Evolutionary conservation across 306 rosid species (phyloP).

Genomic region (Abrus pulchellus): DNA sequence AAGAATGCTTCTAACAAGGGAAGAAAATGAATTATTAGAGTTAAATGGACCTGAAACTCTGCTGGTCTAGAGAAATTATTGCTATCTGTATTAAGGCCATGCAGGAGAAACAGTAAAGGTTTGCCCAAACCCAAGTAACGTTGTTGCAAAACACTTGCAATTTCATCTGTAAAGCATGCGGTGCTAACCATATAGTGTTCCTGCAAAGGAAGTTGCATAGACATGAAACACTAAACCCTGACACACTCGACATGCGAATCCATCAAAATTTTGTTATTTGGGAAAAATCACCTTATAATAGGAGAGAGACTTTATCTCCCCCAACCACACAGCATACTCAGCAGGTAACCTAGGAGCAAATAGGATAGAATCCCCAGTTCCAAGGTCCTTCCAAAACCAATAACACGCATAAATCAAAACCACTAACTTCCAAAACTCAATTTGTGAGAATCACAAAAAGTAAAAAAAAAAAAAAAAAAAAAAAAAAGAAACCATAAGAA

Average conservation of each 20-base stretch:
- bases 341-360: slow-evolving; percentile 84
- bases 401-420: slow-evolving; percentile 19
- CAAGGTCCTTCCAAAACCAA: slow-evolving; percentile 67
- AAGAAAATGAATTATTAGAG: slow-evolving; percentile 17
- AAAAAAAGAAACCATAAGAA: slow-evolving; percentile 19
- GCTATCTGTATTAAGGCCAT: slow-evolving; percentile 88
- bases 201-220: slow-evolving; percentile 57
- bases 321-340: slow-evolving; percentile 94
- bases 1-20: neutral
- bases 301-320: slow-evolving; percentile 69
- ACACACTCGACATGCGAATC: neutral
- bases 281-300: slow-evolving; percentile 67
- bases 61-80: slow-evolving; percentile 72
- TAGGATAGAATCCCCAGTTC: slow-evolving; percentile 74
- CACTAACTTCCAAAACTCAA: neutral
- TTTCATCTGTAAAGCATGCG: slow-evolving; percentile 61
- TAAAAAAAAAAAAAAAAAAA: neutral
- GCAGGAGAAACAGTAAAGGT: slow-evolving; percentile 80
- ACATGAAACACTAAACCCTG: slow-evolving; percentile 40
- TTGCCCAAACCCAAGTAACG: slow-evolving; percentile 60
- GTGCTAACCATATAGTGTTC: slow-evolving; percentile 74
- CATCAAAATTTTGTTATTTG: slow-evolving; percentile 8
- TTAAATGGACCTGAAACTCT: slow-evolving; percentile 72
- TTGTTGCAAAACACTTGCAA: slow-evolving; percentile 63
- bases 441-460: neutral